Evolutionary conservation across 352 stramenopile species (phyloP), one percentile per base, ranked within the genome.

Genomic region (Phytophthora fragariaefolia): DNA sequence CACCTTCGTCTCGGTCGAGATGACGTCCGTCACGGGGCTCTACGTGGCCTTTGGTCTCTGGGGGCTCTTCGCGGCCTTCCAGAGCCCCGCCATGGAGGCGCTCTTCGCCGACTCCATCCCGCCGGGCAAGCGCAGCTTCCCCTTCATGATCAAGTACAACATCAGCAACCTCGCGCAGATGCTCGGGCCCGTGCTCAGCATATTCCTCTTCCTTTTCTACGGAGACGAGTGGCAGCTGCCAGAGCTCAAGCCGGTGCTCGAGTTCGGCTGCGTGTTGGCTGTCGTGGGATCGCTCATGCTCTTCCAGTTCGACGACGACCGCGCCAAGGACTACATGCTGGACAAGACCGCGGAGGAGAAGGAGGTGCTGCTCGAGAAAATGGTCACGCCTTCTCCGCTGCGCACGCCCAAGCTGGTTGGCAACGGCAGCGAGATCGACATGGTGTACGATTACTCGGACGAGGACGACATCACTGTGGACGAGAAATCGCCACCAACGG

Each of bases 131-230:
- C 74, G 84, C 17, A 90, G 82, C 48, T 89, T 80, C 45, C 84
- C 84, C 1, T 90, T 91, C 68, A 91, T 87, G 80, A 85, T 92
- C 77, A 92, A 92, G 73, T 91, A 91, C 81, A 88, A 89, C 57
- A 78, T 92, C 40, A 80, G 72, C 72, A 92, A 91, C 53, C 49
- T 90, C 4, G 84, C 84, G 34, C 80, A 87, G 62, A 82, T 88
- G 53, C 64, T 91, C 12, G 84, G 84, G 0, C 84, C 84, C 6
- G 23, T 62, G 20, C 54, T 89, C 17, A 80, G 75, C 61, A 79
- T 92, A 34, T 57, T 88, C 6, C 73, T 92, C 24, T 91, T 92
- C 38, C 28, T 85, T 1, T 82, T 85, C 65, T 85, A 80, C 58
- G 84, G 84, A 63, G 79, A 92, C 58, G 36, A 76, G 46, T 92